phyloP scores from a whole-genome alignment of 495 filamentous ascomycete species.

The Astrocystis sublimbata region DNA sequence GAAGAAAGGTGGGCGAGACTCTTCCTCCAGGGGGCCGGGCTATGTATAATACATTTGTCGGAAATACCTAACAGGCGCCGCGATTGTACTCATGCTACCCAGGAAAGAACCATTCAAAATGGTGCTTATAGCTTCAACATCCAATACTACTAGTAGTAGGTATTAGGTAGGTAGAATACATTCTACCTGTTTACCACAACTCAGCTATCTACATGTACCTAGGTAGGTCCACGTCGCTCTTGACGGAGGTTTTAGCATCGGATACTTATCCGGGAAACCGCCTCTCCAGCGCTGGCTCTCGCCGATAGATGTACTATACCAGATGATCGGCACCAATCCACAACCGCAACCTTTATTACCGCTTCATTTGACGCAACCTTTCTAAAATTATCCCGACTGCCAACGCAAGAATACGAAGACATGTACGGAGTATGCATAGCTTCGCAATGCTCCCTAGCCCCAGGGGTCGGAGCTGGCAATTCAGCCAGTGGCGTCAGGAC shows the following conservation, averaged over 20 bases:
- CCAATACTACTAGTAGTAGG: too few relatives aligned
- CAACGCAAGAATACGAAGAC: neutral
- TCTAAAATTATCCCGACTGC: constrained; percentile 6
- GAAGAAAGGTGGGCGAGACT: too few relatives aligned
- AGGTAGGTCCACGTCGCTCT: neutral
- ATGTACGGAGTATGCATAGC: neutral
- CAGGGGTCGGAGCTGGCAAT: constrained; percentile 23
- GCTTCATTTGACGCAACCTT: neutral
- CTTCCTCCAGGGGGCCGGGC: too few relatives aligned
- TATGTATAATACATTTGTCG: too few relatives aligned
- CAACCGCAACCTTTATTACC: neutral
- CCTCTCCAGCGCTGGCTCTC: neutral
- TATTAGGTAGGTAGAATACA: too few relatives aligned
- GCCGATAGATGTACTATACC: neutral
- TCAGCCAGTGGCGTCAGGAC: constrained; percentile 21
- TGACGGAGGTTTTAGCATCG: neutral
- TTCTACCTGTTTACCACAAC: too few relatives aligned
- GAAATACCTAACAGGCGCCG: too few relatives aligned
- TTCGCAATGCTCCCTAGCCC: neutral
- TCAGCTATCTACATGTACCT: too few relatives aligned
- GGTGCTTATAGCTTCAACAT: too few relatives aligned
- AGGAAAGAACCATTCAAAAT: too few relatives aligned
- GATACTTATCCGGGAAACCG: neutral
- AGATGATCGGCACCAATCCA: neutral
- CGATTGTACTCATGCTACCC: too few relatives aligned